Evolutionary conservation across 148 eudicot genomes (phyloP).

Genomic region (Linanthus parryae): DNA sequence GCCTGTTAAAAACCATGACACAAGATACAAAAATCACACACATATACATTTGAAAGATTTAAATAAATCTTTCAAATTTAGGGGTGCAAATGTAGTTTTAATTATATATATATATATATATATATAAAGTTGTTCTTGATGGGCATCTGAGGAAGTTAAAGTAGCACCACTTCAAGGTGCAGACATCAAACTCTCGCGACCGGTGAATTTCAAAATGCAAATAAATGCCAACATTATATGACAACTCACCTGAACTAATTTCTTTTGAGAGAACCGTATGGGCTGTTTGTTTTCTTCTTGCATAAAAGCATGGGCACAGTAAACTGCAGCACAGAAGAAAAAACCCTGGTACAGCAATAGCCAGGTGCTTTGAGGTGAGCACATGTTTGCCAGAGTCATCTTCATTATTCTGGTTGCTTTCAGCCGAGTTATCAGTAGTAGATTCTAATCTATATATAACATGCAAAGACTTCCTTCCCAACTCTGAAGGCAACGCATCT

Average conservation of each 20-base stretch:
- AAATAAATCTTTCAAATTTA: too few relatives aligned
- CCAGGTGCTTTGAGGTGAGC: conserved; percentile 35
- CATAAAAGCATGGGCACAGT: conserved; percentile 62
- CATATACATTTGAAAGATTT: too few relatives aligned
- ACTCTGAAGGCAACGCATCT: conserved; percentile 26
- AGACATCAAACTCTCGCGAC: too few relatives aligned
- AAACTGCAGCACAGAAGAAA: conserved; percentile 51
- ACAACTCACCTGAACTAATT: conserved; percentile 55
- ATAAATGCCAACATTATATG: too few relatives aligned
- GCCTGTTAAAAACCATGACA: too few relatives aligned
- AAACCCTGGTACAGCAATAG: conserved; percentile 58
- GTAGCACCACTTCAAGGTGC: too few relatives aligned
- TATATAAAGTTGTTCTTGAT: too few relatives aligned
- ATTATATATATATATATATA: too few relatives aligned
- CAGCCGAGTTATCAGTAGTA: neutral
- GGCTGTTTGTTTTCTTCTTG: conserved; percentile 42
- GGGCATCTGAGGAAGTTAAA: too few relatives aligned
- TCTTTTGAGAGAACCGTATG: conserved; percentile 51
- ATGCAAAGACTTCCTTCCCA: conserved; percentile 50
- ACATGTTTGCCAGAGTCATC: conserved; percentile 18
- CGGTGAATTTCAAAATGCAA: too few relatives aligned
- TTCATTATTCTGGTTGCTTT: conserved; percentile 9
- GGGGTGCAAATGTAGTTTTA: too few relatives aligned
- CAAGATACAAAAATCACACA: too few relatives aligned
- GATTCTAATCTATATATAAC: conserved; percentile 24